Conservation (phyloP, 2,329 filamentous ascomycete genomes). For the Magnaporthiopsis poae region DNA sequence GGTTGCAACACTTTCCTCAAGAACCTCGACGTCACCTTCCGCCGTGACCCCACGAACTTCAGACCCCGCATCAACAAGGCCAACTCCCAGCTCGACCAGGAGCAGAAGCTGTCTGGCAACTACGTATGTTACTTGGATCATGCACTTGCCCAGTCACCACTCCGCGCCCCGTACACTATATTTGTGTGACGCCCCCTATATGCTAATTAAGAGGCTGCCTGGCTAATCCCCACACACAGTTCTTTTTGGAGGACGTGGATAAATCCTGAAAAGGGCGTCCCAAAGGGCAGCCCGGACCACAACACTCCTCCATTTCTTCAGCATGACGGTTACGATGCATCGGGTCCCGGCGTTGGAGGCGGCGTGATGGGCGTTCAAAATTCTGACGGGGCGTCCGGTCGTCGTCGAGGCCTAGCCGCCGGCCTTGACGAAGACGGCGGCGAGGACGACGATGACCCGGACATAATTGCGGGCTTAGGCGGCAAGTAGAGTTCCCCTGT, state of each 20-base stretch:
- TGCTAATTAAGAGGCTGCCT: constrained; percentile 1
- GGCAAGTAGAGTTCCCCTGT: constrained; percentile 50
- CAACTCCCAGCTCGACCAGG: constrained; percentile 90
- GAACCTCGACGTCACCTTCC: constrained; percentile 96
- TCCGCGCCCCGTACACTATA: too few relatives aligned
- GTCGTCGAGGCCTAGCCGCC: constrained; percentile 22
- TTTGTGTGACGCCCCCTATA: constrained; percentile 1
- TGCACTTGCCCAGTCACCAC: not conserved
- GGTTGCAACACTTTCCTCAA: constrained; percentile 95
- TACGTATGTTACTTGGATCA: constrained; percentile 52
- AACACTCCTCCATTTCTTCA: constrained; percentile 23
- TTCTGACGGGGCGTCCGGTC: constrained; percentile 17
- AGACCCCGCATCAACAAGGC: constrained; percentile 97
- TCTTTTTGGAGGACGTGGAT: constrained; percentile 79
- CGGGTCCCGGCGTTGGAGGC: constrained; percentile 38
- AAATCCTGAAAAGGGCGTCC: constrained; percentile 55
- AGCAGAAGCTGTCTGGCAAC: constrained; percentile 89
- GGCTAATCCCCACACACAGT: constrained; percentile 36
- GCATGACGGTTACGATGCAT: constrained; percentile 28
- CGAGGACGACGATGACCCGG: constrained; percentile 57
- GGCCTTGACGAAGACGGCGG: constrained; percentile 34
- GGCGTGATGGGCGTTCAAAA: constrained; percentile 32
- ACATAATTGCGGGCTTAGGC: constrained; percentile 50
- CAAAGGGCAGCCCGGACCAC: constrained; percentile 28
- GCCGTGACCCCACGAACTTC: constrained; percentile 90